Percentiles rank a stretch among this genome's conserved stretches.
phyloP scores from a whole-genome alignment of 352 stramenopile species.

The Globisporangium spinosum region DNA sequence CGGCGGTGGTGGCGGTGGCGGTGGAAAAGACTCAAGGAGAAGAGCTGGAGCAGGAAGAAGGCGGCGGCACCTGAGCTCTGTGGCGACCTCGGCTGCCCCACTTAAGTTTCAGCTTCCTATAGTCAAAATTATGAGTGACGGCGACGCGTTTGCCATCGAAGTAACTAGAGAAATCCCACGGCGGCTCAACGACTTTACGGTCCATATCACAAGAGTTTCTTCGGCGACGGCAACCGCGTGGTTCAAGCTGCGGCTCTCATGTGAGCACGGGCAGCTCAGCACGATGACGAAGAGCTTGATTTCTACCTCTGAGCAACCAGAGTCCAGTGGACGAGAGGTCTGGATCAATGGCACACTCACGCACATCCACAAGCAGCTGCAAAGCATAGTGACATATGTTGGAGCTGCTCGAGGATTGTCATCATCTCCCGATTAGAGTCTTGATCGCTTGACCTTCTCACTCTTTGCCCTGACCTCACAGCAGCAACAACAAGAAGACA shows the following conservation, averaged over 20 bases:
- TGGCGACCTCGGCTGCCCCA: background rate
- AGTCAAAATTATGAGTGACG: background rate
- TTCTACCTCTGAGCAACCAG: background rate
- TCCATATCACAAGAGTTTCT: conserved; percentile 2
- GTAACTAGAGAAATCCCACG: conserved; percentile 4
- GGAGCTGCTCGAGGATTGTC: background rate
- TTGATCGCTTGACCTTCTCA: conserved; percentile 15
- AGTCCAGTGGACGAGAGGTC: background rate
- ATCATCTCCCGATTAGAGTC: background rate
- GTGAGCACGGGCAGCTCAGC: conserved; percentile 6
- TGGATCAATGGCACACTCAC: conserved; percentile 31
- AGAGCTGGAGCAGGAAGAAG: background rate
- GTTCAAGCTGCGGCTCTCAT: conserved; percentile 14
- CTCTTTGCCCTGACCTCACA: conserved; percentile 6
- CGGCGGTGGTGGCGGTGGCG: background rate
- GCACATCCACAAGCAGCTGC: conserved; percentile 16
- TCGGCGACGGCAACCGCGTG: background rate
- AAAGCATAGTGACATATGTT: conserved; percentile 1
- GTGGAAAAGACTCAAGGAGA: background rate
- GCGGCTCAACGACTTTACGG: conserved; percentile 2
- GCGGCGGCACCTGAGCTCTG: background rate
- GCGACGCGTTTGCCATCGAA: background rate
- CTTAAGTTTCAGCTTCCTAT: background rate
- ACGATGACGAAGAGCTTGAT: background rate
- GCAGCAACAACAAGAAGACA: background rate